Percentiles rank a stretch among this genome's conserved stretches.
Conservation (phyloP, 2,329 filamentous ascomycete species). For the Orbilia brochopaga region DNA sequence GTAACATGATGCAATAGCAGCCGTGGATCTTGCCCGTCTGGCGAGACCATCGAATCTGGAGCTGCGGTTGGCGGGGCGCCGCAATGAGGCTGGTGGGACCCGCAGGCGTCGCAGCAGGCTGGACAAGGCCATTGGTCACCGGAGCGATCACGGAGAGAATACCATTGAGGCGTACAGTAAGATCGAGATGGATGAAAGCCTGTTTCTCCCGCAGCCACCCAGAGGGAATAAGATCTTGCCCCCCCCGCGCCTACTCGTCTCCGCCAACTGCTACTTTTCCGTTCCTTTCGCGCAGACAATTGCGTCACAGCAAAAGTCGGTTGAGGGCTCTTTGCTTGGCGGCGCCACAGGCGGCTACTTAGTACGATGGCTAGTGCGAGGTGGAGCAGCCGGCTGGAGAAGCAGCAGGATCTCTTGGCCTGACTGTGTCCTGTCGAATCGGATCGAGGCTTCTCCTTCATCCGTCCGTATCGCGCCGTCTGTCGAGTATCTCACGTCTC, state of each 20-base stretch:
- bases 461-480: no score
- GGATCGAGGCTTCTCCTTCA: no score
- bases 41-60: not conserved
- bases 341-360: conserved; percentile 1
- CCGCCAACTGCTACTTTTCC: not conserved
- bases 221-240: not conserved
- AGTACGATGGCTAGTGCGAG: not conserved
- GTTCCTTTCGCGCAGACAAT: not conserved
- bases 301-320: not conserved
- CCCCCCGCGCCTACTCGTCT: not conserved
- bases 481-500: not conserved
- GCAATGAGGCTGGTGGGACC: conserved; percentile 1
- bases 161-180: not conserved
- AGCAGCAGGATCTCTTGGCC: not conserved
- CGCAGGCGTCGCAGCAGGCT: conserved; percentile 5
- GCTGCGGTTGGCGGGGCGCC: not conserved
- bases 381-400: no score
- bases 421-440: not conserved
- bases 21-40: not conserved
- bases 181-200: not conserved
- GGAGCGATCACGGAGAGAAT: not conserved
- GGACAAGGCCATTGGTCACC: not conserved
- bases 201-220: not conserved
- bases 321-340: not conserved
- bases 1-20: not conserved